Base-by-base conservation (phyloP, 2,329 filamentous ascomycete species). In the Trichoderma lentiforme region DNA sequence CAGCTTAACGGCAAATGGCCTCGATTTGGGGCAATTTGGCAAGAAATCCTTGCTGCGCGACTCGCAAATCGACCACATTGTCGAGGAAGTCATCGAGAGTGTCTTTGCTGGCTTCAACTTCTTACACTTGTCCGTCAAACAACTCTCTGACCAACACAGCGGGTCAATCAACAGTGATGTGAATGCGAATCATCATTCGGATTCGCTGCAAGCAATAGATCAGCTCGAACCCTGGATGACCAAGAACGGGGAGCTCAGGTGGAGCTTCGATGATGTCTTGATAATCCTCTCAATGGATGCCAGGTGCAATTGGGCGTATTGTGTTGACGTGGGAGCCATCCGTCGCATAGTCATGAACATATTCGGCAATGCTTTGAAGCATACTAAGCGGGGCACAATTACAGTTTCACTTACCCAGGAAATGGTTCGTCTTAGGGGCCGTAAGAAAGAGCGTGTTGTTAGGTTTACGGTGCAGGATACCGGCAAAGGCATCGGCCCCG, bases 361-460 rank as follows among this genome's bases (percentile, higher is more conserved):
- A 0, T 86, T 90, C 43, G 87, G 88, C 9, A 91, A 91, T 75
- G 83, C 89, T 0, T 82, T 91, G 73, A 91, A 91, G 75, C 91
- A 89, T 72, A 91, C 89, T 0, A 73, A 71, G 1, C 67, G 71
- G 1, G 82, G 82, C 1, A 74, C 76, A 0, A 79, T 83, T 62
- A 75, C 75, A 6, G 76, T 82, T 0, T 74, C 74, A 0, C 73
- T 82, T 1, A 73, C 73, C 0, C 81, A 82, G 24, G 69, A 72
- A 21, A 73, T 36, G 4, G 28, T 36, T 3, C 58, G 43, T 4
- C 65, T 30, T 71, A 68, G 67, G 4, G 15, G 34, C 2, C 39
- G 66, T 1, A 72, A 58, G 7, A 73, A 70, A 0, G 71, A 75
- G 21, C 64, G 72, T 6, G 72, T 73, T 18, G 74, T 80, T 1